A percentile compares a stretch with the other conserved stretches of the same genome.
Evolutionary conservation across 192 early-diverging fungal genomes (phyloP).

Genomic region (Linnemannia zychae): DNA sequence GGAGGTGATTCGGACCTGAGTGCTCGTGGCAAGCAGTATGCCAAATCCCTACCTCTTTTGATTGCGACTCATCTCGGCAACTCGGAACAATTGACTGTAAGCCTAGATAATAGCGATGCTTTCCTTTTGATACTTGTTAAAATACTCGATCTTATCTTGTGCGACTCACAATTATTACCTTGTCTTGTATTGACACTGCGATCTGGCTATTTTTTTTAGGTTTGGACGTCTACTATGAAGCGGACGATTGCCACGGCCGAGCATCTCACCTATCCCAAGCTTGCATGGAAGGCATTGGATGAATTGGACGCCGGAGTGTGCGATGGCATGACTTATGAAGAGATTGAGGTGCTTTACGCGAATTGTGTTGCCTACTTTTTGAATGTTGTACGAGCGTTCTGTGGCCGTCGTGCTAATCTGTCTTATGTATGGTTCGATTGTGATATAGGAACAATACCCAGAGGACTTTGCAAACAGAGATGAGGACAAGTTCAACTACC

Average conservation of each 20-base stretch:
- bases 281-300: conserved; percentile 98
- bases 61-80: conserved; percentile 83
- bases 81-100: conserved; percentile 75
- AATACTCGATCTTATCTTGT: not conserved
- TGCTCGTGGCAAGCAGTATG: conserved; percentile 89
- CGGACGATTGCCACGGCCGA: conserved; percentile 93
- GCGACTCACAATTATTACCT: not conserved
- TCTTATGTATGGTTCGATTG: not conserved
- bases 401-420: not conserved
- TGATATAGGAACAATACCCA: conserved; percentile 79
- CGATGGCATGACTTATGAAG: conserved; percentile 99
- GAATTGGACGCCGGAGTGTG: conserved; percentile 98
- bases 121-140: not conserved
- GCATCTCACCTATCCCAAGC: conserved; percentile 85
- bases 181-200: not conserved
- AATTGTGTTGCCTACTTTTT: not conserved
- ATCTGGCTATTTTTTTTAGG: conserved; percentile 25
- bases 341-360: conserved; percentile 79
- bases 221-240: conserved; percentile 98
- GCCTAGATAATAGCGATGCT: conserved; percentile 10
- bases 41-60: conserved; percentile 83
- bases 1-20: conserved; percentile 95
- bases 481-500: conserved; percentile 95
- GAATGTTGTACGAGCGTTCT: not conserved
- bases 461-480: conserved; percentile 96